These are phyloP conservation scores for Fragaria iinumae DNA, from an alignment of 306 rosid species.

Conservation along the genomic window DNA sequence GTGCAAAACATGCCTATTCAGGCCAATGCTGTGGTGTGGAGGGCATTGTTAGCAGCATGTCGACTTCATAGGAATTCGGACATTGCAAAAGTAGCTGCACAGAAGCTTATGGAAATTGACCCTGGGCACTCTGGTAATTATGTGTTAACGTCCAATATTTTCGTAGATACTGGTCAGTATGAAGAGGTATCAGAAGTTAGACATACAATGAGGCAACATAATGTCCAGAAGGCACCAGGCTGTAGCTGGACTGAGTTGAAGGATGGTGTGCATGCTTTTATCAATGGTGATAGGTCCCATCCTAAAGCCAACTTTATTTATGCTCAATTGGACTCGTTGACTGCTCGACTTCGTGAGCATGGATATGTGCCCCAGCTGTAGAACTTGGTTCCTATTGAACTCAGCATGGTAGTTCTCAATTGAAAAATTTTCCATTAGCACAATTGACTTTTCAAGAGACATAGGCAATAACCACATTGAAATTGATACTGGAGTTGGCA, in stretches of 20 bases:
- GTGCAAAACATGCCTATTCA: conserved; percentile 51
- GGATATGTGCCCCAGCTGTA: conserved; percentile 43
- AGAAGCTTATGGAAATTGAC: conserved; percentile 61
- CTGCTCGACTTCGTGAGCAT: conserved; percentile 56
- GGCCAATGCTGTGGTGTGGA: conserved; percentile 75
- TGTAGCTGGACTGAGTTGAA: conserved; percentile 90
- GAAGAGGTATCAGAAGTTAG: conserved; percentile 71
- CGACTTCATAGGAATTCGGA: conserved; percentile 57
- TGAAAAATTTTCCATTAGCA: background rate
- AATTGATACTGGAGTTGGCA: background rate
- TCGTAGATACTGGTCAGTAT: conserved; percentile 59
- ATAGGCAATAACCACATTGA: background rate
- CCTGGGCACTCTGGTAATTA: conserved; percentile 76
- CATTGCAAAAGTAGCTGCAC: conserved; percentile 57
- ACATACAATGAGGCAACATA: conserved; percentile 63
- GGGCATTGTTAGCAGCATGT: conserved; percentile 77
- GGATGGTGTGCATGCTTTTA: conserved; percentile 60
- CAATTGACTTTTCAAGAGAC: background rate
- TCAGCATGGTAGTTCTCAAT: background rate
- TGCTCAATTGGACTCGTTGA: conserved; percentile 64
- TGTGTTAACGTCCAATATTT: conserved; percentile 71
- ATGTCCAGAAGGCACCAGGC: conserved; percentile 75
- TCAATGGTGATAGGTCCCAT: conserved; percentile 64
- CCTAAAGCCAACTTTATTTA: conserved; percentile 51
- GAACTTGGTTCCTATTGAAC: conserved; percentile 25